Evolutionary conservation across 768 basidiomycete species (phyloP).

Genomic region (Russula earlei): DNA sequence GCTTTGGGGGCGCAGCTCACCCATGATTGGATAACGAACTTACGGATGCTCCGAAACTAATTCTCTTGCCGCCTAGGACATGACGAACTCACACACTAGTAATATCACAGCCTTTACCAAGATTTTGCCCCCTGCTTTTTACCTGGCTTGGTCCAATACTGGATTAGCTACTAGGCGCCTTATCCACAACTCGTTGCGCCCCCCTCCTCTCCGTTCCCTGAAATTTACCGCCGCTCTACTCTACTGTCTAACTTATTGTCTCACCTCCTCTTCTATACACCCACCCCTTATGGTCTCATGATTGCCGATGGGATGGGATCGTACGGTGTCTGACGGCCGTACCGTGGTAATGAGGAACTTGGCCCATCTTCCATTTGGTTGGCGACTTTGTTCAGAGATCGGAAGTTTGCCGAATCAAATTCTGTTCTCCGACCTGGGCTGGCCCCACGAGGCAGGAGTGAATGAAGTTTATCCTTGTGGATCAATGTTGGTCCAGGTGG

Average conservation of each 20-base stretch:
- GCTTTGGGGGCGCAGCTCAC: background rate
- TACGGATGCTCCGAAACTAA: background rate
- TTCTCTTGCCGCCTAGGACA: background rate
- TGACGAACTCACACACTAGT: background rate
- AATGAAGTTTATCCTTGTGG: too few relatives aligned
- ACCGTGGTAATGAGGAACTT: background rate
- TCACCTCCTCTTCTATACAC: background rate
- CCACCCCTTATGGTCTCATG: background rate
- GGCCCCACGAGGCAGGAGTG: constrained; percentile 1
- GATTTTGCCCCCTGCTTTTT: background rate
- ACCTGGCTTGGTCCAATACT: background rate
- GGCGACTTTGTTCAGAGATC: constrained; percentile 14
- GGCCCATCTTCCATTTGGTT: background rate
- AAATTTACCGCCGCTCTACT: background rate
- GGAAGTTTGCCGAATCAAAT: constrained; percentile 5
- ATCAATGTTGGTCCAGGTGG: constrained; percentile 4
- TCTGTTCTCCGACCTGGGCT: constrained; percentile 14
- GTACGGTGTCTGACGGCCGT: background rate
- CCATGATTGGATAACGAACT: background rate
- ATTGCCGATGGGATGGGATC: background rate
- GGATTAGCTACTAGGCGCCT: background rate
- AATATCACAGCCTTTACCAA: background rate
- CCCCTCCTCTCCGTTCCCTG: background rate
- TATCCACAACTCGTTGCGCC: constrained; percentile 1
- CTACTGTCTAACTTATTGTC: too few relatives aligned